Conservation (phyloP, 768 basidiomycete genomes). For the Phanerochaete sordida region DNA sequence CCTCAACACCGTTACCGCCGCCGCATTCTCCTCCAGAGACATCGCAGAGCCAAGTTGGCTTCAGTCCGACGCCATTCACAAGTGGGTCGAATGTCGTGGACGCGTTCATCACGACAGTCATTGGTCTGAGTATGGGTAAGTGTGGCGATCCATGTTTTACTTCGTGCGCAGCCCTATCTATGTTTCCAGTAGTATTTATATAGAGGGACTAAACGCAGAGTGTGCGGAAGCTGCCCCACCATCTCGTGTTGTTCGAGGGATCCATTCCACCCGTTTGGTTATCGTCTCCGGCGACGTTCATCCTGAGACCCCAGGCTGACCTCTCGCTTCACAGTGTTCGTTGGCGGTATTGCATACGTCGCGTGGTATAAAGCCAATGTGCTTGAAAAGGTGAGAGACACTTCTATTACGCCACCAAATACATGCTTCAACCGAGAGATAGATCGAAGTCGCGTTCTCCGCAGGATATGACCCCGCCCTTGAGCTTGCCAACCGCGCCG, state of each 20-base stretch:
- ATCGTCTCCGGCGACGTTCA: too few relatives aligned
- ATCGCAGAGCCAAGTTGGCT: background rate
- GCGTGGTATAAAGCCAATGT: slow-evolving; percentile 83
- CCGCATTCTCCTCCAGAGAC: background rate
- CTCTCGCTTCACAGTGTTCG: slow-evolving; percentile 45
- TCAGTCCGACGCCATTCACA: slow-evolving; percentile 13
- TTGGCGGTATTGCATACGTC: slow-evolving; percentile 70
- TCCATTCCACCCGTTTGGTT: too few relatives aligned
- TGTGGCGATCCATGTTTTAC: slow-evolving; percentile 6
- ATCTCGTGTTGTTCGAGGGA: background rate
- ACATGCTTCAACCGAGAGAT: background rate
- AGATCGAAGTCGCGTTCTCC: slow-evolving; percentile 79
- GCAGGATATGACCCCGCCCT: slow-evolving; percentile 83
- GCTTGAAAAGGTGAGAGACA: slow-evolving; percentile 57
- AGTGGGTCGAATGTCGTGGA: slow-evolving; percentile 32
- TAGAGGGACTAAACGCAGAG: background rate
- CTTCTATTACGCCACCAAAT: background rate
- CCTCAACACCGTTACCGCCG: background rate
- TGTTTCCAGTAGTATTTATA: background rate
- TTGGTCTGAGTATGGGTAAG: slow-evolving; percentile 61
- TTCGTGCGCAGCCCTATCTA: background rate
- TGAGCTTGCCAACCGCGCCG: slow-evolving; percentile 54
- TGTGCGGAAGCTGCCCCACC: background rate
- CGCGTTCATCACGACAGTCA: slow-evolving; percentile 53
- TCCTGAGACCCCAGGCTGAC: background rate